These are phyloP conservation scores for Penicillium coprophilum DNA, from an alignment of 495 filamentous ascomycete genomes.

Conservation along the genomic window DNA sequence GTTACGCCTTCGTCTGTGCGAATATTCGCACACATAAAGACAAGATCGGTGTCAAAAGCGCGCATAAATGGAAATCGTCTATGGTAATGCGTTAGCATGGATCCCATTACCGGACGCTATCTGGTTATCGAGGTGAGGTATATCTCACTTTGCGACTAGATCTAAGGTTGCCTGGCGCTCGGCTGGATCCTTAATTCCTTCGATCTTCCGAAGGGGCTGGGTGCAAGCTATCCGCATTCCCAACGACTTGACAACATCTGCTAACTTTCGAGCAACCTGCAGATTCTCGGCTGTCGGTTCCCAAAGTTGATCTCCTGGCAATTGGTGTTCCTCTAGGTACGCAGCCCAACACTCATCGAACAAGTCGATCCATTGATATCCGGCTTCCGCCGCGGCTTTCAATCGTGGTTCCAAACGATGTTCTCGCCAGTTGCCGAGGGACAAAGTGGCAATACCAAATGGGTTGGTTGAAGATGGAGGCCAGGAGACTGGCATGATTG, in stretches of 20 bases:
- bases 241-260: slow-evolving; percentile 28
- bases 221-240: slow-evolving; percentile 37
- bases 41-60: slow-evolving; percentile 37
- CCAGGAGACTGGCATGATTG: slow-evolving; percentile 20
- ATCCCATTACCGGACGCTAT: background rate
- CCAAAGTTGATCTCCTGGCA: slow-evolving; percentile 30
- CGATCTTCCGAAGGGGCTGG: slow-evolving; percentile 34
- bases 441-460: slow-evolving; percentile 35
- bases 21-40: slow-evolving; percentile 37
- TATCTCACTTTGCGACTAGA: slow-evolving; percentile 25
- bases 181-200: slow-evolving; percentile 28
- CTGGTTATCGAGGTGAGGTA: background rate
- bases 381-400: slow-evolving; percentile 31
- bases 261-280: slow-evolving; percentile 28
- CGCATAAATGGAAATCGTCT: slow-evolving; percentile 39
- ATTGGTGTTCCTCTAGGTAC: slow-evolving; percentile 30
- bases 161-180: slow-evolving; percentile 26
- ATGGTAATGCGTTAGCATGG: background rate
- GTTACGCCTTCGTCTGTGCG: slow-evolving; percentile 33
- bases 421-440: slow-evolving; percentile 32
- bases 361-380: slow-evolving; percentile 37
- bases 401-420: slow-evolving; percentile 31
- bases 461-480: slow-evolving; percentile 19
- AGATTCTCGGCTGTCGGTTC: slow-evolving; percentile 31
- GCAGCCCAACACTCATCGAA: slow-evolving; percentile 43